These are phyloP conservation scores for Omphalotus guepiniiformis DNA, from an alignment of 768 basidiomycete species.

Conservation along the genomic window DNA sequence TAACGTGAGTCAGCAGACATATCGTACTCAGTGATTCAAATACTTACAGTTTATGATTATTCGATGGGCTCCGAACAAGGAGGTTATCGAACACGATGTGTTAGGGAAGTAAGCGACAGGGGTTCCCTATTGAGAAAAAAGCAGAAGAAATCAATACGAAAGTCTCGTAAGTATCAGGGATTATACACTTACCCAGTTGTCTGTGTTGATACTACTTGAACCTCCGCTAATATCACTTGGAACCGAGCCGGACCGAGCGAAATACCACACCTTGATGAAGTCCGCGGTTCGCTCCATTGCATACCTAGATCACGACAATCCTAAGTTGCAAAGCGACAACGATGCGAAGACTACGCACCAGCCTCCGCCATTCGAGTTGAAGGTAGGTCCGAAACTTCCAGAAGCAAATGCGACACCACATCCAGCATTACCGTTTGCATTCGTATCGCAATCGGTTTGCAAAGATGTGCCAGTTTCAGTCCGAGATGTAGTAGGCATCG, in stretches of 20 bases:
- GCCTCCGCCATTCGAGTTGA: conserved; percentile 60
- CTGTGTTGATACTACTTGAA: conserved; percentile 39
- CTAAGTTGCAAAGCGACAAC: not conserved
- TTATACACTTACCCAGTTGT: conserved; percentile 41
- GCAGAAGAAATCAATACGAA: not conserved
- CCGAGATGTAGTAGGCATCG: conserved; percentile 32
- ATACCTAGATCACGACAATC: conserved; percentile 35
- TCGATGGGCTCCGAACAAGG: conserved; percentile 51
- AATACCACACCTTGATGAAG: conserved; percentile 71
- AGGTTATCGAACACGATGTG: conserved; percentile 50
- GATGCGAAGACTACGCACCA: conserved; percentile 35
- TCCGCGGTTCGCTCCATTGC: conserved; percentile 55
- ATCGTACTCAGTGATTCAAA: too few relatives aligned
- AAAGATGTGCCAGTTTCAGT: conserved; percentile 22
- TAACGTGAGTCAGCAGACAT: too few relatives aligned
- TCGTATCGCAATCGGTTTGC: conserved; percentile 45
- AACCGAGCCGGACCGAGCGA: conserved; percentile 45
- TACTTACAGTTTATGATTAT: conserved; percentile 53
- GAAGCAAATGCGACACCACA: conserved; percentile 47
- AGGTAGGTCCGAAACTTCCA: conserved; percentile 51
- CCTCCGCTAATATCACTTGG: conserved; percentile 45
- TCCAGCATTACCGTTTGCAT: conserved; percentile 46
- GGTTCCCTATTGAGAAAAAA: conserved; percentile 38
- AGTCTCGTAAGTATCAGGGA: not conserved
- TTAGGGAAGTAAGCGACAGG: conserved; percentile 62